Evolutionary conservation across 108 stramenopile genomes (phyloP).

Genomic region (Skeletonema grethae): DNA sequence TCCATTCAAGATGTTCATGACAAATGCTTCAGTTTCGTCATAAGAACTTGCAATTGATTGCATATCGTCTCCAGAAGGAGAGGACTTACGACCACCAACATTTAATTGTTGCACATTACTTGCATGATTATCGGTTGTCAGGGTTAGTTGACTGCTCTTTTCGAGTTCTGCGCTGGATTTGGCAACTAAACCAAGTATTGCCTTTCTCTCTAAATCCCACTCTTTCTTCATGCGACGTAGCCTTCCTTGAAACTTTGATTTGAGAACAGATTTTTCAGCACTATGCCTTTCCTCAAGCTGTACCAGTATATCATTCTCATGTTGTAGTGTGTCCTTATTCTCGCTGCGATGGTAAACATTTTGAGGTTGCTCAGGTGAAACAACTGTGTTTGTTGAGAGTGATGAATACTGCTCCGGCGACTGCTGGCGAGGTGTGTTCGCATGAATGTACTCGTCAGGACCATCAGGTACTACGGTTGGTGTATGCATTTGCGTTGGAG

Average conservation of each 20-base stretch:
- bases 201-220: slow-evolving; percentile 35
- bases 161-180: not conserved
- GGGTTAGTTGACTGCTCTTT: not conserved
- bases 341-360: not conserved
- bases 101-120: slow-evolving; percentile 2
- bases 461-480: slow-evolving; percentile 1
- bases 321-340: not conserved
- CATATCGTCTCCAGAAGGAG: not conserved
- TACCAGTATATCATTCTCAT: not conserved
- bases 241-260: slow-evolving; percentile 22
- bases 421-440: not conserved
- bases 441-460: not conserved
- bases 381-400: not conserved
- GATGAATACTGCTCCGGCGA: not conserved
- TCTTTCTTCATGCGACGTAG: slow-evolving; percentile 32
- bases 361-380: not conserved
- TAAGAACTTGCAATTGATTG: slow-evolving; percentile 21
- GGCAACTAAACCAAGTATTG: slow-evolving; percentile 27
- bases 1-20: slow-evolving; percentile 33
- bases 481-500: not conserved
- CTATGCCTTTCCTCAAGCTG: slow-evolving; percentile 28
- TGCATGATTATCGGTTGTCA: slow-evolving; percentile 7
- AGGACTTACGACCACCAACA: not conserved
- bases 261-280: slow-evolving; percentile 22
- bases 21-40: slow-evolving; percentile 35